Evolutionary conservation across 148 eudicot species (phyloP).

Genomic region (Persicaria tinctoria): DNA sequence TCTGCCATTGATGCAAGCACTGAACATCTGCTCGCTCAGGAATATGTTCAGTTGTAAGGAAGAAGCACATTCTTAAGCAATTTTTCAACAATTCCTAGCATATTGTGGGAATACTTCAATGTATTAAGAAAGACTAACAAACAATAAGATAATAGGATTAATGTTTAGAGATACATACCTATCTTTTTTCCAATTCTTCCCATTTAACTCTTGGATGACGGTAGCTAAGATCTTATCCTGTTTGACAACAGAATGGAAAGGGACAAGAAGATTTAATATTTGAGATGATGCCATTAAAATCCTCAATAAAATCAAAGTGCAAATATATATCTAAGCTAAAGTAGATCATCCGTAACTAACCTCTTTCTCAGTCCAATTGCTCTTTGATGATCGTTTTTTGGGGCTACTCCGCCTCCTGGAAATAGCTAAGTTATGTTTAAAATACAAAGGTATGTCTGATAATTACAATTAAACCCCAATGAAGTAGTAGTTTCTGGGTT

Average conservation of each 20-base stretch:
- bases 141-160: background rate
- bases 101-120: too few relatives aligned
- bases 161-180: constrained; percentile 28
- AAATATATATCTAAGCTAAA: too few relatives aligned
- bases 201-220: constrained; percentile 46
- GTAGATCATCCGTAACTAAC: constrained; percentile 23
- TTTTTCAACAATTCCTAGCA: too few relatives aligned
- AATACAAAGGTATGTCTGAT: background rate
- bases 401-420: constrained; percentile 26
- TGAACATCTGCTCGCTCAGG: constrained; percentile 78
- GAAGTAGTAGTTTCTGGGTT: constrained; percentile 23
- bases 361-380: constrained; percentile 93
- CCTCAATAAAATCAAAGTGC: too few relatives aligned
- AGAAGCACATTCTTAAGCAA: too few relatives aligned
- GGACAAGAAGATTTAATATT: too few relatives aligned
- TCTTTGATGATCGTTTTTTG: constrained; percentile 57
- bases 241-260: background rate
- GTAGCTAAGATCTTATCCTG: constrained; percentile 56
- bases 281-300: too few relatives aligned
- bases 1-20: constrained; percentile 92
- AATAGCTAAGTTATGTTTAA: background rate
- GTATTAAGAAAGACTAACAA: background rate
- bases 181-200: constrained; percentile 74
- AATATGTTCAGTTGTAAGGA: constrained; percentile 51
- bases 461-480: constrained; percentile 20